phyloP scores from a whole-genome alignment of 345 rosid species.

The Capsella bursapastoris region DNA sequence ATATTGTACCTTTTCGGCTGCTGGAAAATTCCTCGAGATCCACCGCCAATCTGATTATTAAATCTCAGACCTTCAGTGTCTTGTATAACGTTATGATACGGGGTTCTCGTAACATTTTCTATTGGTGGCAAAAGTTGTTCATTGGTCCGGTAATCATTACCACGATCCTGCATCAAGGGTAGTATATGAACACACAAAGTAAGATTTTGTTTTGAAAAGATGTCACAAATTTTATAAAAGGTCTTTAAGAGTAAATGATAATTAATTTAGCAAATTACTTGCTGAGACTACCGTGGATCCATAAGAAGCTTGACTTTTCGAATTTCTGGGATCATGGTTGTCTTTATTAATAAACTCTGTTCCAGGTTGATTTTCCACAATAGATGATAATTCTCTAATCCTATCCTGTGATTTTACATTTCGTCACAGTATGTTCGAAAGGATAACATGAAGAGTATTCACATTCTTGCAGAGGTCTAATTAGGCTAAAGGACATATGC shows the following conservation, averaged over 20 bases:
- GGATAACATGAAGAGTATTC: conserved; percentile 11
- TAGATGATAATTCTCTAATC: conserved; percentile 57
- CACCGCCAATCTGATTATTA: conserved; percentile 37
- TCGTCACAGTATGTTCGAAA: conserved; percentile 24
- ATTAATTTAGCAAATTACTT: conserved; percentile 48
- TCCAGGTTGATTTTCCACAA: conserved; percentile 49
- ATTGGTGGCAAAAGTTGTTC: conserved; percentile 41
- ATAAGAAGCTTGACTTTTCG: conserved; percentile 42
- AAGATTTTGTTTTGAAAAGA: conserved; percentile 22
- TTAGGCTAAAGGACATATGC: conserved; percentile 18
- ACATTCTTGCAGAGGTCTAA: conserved; percentile 17
- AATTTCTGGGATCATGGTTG: conserved; percentile 41
- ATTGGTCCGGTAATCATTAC: conserved; percentile 37
- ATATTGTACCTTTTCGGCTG: conserved; percentile 34
- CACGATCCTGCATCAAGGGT: conserved; percentile 39
- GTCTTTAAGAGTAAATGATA: conserved; percentile 25
- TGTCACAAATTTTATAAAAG: conserved; percentile 16
- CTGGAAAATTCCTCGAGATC: conserved; percentile 32
- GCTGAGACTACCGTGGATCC: conserved; percentile 54
- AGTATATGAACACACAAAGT: conserved; percentile 23
- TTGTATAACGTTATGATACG: conserved; percentile 34
- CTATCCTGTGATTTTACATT: conserved; percentile 61
- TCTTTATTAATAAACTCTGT: conserved; percentile 46
- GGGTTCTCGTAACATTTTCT: conserved; percentile 39
- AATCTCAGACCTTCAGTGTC: conserved; percentile 37